Base-by-base conservation (phyloP, 2,329 filamentous ascomycete species). In the Parastagonospora nodorum region DNA sequence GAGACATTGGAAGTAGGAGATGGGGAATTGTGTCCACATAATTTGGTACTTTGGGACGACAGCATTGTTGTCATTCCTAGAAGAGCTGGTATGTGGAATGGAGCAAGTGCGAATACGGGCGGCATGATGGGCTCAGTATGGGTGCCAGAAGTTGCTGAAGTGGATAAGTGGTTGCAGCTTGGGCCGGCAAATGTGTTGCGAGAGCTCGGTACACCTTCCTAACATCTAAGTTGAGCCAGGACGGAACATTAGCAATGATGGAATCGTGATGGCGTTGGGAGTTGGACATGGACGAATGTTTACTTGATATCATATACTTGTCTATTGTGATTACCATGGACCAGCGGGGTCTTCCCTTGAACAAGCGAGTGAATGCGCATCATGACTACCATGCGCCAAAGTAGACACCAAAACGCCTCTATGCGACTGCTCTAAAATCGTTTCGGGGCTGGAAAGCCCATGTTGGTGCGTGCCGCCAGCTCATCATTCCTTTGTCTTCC, bases 61-160 rank as follows among this genome's bases (percentile, higher is more conserved):
- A 76, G 76, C 68, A 73, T 82, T 16, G 58, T 82, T n/a, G 74
- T 82, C 2, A 72, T 82, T 19, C 80, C 80, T 3, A 67, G 80
- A 19, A 67, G 71, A 11, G 61, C 50, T 4, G 73, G 66, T 0
- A 69, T 64, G 0, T 66, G 74, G 12, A 60, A 71, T 8, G 74
- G 71, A 0, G 66, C 73, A 1, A 77, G 73, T 35, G 76, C 75
- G 1, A 81, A 81, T 55, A 71, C 78, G 0, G 70, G 73, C 1
- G 78, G 77, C 1, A 81, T 82, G 78, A 45, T 82, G 42, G 80
- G 80, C 0, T 72, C 74, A 43, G 60, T 78, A 2, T 77, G 74
- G 70, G 63, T 75, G 12, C 57, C 65, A 1, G 68, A 65, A 2
- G 54, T 73, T 12, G 64, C 66, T 2, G 58, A 71, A 10, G 49